A percentile compares a stretch with the other conserved stretches of the same genome.
Conservation (phyloP, 148 eudicot species). For the Beta vulgaris region DNA sequence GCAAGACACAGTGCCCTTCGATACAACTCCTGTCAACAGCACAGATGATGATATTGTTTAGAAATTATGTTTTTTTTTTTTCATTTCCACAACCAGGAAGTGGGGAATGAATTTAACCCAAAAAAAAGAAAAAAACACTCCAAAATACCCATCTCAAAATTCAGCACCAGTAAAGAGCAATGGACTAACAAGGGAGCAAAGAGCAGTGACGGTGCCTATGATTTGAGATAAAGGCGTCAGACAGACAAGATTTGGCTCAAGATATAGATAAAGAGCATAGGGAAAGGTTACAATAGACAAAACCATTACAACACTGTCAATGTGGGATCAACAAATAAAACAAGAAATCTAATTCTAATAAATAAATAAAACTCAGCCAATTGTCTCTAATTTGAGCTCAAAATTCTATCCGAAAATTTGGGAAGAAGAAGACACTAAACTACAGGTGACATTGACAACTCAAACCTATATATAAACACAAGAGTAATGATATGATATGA, state of each 20-base stretch:
- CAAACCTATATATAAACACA: background rate
- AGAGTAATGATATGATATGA: background rate
- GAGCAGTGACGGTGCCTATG: background rate
- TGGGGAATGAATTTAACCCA: background rate
- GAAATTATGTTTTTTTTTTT: too few relatives aligned
- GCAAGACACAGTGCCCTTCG: constrained; percentile 38
- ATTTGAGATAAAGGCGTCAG: background rate
- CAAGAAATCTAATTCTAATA: background rate
- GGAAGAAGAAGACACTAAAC: too few relatives aligned
- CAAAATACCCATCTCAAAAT: background rate
- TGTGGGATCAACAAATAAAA: background rate
- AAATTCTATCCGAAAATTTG: background rate
- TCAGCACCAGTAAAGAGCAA: background rate
- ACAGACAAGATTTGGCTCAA: background rate
- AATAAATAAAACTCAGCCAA: background rate
- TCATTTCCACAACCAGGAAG: background rate
- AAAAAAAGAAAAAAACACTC: too few relatives aligned
- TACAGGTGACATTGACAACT: background rate
- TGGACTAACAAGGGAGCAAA: background rate
- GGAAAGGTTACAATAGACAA: too few relatives aligned
- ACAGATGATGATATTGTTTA: too few relatives aligned
- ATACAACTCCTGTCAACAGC: constrained; percentile 28
- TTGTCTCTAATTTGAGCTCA: background rate
- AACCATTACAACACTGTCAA: too few relatives aligned
- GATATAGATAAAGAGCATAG: background rate